Percentiles rank a stretch among this genome's conserved stretches.
Conservation (phyloP, 2,329 filamentous ascomycete genomes). For the Alternaria sp. region DNA sequence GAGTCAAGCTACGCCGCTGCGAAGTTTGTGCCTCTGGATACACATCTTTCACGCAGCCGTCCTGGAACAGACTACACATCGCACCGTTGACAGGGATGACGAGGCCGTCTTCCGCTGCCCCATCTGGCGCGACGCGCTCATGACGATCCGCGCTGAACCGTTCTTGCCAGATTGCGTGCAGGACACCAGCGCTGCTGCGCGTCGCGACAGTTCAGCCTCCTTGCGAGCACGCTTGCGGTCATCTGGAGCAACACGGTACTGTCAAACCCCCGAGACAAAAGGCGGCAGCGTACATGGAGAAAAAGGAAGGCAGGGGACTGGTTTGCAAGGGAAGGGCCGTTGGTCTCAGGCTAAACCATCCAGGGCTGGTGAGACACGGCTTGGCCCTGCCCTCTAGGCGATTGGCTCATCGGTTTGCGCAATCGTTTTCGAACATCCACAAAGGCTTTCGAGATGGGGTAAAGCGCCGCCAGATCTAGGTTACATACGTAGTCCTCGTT, state of each 20-base stretch:
- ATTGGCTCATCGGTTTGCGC: slow-evolving; percentile 17
- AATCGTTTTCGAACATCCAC: slow-evolving; percentile 17
- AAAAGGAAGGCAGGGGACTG: slow-evolving; percentile 5
- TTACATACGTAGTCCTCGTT: slow-evolving; percentile 16
- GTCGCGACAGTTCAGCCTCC: neutral
- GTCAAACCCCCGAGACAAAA: slow-evolving; percentile 2
- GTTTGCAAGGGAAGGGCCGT: slow-evolving; percentile 17
- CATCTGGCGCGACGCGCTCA: slow-evolving; percentile 17
- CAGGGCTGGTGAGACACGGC: slow-evolving; percentile 16
- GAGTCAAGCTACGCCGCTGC: slow-evolving; percentile 8
- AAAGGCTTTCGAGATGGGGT: slow-evolving; percentile 16
- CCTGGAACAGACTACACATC: slow-evolving; percentile 10
- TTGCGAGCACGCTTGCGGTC: neutral
- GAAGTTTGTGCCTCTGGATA: slow-evolving; percentile 7
- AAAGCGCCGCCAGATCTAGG: slow-evolving; percentile 18
- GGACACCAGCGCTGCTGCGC: neutral
- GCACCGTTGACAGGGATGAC: slow-evolving; percentile 19
- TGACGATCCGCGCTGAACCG: slow-evolving; percentile 16
- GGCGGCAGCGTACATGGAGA: slow-evolving; percentile 3
- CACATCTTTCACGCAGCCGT: slow-evolving; percentile 4
- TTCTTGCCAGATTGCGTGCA: slow-evolving; percentile 8
- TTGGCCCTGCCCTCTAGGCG: slow-evolving; percentile 4
- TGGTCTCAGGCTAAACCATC: slow-evolving; percentile 12
- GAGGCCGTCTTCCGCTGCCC: slow-evolving; percentile 17
- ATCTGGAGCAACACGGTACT: neutral